These are phyloP conservation scores for Begonia peltatifolia DNA, from an alignment of 306 rosid species.

Conservation along the genomic window DNA sequence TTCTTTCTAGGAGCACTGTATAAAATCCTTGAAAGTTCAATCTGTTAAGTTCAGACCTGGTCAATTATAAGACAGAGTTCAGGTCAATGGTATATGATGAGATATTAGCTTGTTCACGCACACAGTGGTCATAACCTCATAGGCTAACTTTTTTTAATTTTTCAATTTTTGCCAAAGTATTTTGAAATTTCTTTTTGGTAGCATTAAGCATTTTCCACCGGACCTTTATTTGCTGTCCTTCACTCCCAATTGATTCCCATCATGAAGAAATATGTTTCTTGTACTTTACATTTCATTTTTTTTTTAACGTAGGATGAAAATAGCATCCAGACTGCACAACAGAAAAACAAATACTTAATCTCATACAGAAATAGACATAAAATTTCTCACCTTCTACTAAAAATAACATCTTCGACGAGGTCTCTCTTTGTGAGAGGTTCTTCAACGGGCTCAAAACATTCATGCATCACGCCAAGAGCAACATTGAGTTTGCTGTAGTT, in stretches of 20 bases:
- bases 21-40: constrained; percentile 72
- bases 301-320: background rate
- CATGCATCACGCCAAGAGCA: constrained; percentile 75
- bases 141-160: too few species aligned
- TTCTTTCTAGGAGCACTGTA: constrained; percentile 51
- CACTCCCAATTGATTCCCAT: too few species aligned
- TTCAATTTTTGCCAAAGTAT: too few species aligned
- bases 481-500: constrained; percentile 52
- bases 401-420: constrained; percentile 56
- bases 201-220: too few species aligned
- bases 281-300: background rate
- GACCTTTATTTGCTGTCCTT: too few species aligned
- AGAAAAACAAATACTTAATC: background rate
- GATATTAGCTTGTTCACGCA: background rate
- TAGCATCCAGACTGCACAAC: background rate
- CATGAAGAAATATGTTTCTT: background rate
- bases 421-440: constrained; percentile 43
- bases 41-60: constrained; percentile 69
- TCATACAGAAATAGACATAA: background rate
- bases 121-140: too few species aligned
- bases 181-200: too few species aligned
- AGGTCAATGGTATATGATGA: background rate
- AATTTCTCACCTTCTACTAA: constrained; percentile 49
- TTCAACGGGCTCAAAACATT: constrained; percentile 77
- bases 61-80: constrained; percentile 6